Evolutionary conservation across 75 land plant species (phyloP), one percentile per base, ranked within the genome.

Genomic region (Cunninghamia lanceolata): DNA sequence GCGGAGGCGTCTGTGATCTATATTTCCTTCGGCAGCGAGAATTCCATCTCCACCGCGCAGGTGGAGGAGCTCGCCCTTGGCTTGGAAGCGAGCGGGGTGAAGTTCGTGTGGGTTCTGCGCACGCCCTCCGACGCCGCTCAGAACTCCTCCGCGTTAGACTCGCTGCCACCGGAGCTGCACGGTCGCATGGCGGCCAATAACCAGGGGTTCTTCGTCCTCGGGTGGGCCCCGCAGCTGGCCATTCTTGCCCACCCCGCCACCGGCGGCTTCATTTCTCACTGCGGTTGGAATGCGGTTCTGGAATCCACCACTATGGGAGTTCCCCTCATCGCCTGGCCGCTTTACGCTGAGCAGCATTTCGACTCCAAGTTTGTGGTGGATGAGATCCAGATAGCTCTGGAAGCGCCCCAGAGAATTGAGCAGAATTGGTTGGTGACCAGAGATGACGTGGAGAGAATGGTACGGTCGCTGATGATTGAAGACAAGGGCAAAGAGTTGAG

Each of bases 211-310:
- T 73, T 91, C 9, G 32, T 21, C 83, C 14, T 79, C 19, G 88
- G 85, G 3, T 91, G 93, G 93, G 90, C 89, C 21, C 93, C 93
- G 10, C 93, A 89, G 79, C 0, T 79, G 54, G 78, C 88, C 13
- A 82, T 91, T 38, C 36, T 91, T 40, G 84, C 88, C 0, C 93
- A 91, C 43, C 86, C 84, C 0, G 50, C 93, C 0, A 85, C 89
- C 21, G 93, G 90, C 1, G 93, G 89, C 5, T 91, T 75, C 40
- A 50, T 91, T 36, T 89, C 88, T 43, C 93, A 91, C 74, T 79
- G 86, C 1, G 93, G 93, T 17, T 91, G 90, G 89, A 84, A 86
- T 39, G 86, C 93, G 19, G 42, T 86, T 11, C 80, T 93, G 16
- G 94, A 93, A 50, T 53, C 87, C 1, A 85, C 91, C 0, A 7